These are phyloP conservation scores for Aspergillus baeticus DNA, from an alignment of 495 filamentous ascomycete genomes.

Conservation along the genomic window DNA sequence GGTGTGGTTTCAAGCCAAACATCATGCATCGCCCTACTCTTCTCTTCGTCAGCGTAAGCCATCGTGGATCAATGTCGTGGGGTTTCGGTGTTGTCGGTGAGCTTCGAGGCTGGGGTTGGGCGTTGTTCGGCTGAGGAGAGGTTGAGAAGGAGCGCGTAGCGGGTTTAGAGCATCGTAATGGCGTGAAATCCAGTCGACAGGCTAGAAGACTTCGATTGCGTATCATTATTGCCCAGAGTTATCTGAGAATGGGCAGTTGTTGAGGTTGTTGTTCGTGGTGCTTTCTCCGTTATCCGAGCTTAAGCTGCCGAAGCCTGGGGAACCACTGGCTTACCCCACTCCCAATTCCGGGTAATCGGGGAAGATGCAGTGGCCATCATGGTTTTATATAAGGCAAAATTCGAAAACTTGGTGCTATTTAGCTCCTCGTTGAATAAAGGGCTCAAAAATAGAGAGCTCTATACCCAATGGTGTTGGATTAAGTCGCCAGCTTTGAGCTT, in stretches of 20 bases:
- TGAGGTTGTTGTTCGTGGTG: not conserved
- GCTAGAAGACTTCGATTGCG: slow-evolving; percentile 16
- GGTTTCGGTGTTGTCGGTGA: slow-evolving; percentile 26
- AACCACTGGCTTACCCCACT: not conserved
- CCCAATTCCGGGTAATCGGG: not conserved
- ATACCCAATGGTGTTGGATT: too few relatives aligned
- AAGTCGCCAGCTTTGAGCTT: too few relatives aligned
- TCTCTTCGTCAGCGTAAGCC: slow-evolving; percentile 72
- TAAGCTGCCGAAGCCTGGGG: slow-evolving; percentile 5
- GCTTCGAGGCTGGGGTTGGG: slow-evolving; percentile 10
- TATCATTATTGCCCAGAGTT: slow-evolving; percentile 10
- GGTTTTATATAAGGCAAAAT: not conserved
- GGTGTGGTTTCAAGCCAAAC: slow-evolving; percentile 66
- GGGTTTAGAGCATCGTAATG: not conserved
- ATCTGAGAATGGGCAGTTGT: not conserved
- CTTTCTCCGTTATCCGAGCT: not conserved
- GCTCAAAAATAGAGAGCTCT: too few relatives aligned
- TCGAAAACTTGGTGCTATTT: not conserved
- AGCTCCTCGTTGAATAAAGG: too few relatives aligned
- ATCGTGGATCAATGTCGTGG: slow-evolving; percentile 53
- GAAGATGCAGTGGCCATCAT: not conserved
- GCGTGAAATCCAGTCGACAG: slow-evolving; percentile 13
- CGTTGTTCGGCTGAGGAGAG: slow-evolving; percentile 19
- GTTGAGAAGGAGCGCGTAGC: slow-evolving; percentile 24
- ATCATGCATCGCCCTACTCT: slow-evolving; percentile 81